These are phyloP conservation scores for Andrographis paniculata DNA, from an alignment of 305 asterid species.

Conservation along the genomic window DNA sequence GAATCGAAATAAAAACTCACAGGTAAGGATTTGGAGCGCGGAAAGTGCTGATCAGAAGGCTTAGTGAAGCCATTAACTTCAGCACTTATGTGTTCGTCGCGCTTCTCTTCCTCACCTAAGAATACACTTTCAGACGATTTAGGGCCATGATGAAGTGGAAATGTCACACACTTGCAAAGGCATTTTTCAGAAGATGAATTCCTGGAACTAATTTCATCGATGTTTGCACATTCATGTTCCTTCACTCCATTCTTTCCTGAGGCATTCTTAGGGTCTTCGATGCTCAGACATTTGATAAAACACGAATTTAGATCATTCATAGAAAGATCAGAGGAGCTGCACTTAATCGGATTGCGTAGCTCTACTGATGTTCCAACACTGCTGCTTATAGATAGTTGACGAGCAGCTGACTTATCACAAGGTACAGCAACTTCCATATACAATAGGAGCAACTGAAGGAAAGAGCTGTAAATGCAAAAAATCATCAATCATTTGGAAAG, in stretches of 20 bases:
- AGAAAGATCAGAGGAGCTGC: slow-evolving; percentile 21
- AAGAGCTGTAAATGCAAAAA: slow-evolving; percentile 9
- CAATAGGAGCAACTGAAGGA: slow-evolving; percentile 25
- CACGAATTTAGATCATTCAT: slow-evolving; percentile 36
- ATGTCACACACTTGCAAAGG: slow-evolving; percentile 38
- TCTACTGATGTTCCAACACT: slow-evolving; percentile 26
- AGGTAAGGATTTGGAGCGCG: slow-evolving; percentile 53
- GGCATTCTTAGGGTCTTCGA: slow-evolving; percentile 27
- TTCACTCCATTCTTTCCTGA: slow-evolving; percentile 9
- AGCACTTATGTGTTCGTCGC: slow-evolving; percentile 13
- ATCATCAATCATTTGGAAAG: background rate
- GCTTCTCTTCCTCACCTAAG: slow-evolving; percentile 20
- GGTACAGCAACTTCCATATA: slow-evolving; percentile 51
- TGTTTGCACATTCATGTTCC: slow-evolving; percentile 25
- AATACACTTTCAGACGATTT: slow-evolving; percentile 11
- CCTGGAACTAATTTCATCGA: slow-evolving; percentile 7
- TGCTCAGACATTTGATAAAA: slow-evolving; percentile 31
- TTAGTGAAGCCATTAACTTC: slow-evolving; percentile 22
- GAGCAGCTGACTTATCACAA: slow-evolving; percentile 26
- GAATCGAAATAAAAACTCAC: slow-evolving; percentile 36
- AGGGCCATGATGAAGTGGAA: slow-evolving; percentile 16
- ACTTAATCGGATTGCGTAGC: slow-evolving; percentile 22
- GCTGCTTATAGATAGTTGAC: slow-evolving; percentile 35
- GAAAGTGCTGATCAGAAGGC: slow-evolving; percentile 23
- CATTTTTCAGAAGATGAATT: slow-evolving; percentile 28